A percentile compares a stretch with the other conserved stretches of the same genome.
These are phyloP conservation scores for Blakeslea trispora DNA, from an alignment of 371 early-diverging fungal genomes.

Conservation along the genomic window DNA sequence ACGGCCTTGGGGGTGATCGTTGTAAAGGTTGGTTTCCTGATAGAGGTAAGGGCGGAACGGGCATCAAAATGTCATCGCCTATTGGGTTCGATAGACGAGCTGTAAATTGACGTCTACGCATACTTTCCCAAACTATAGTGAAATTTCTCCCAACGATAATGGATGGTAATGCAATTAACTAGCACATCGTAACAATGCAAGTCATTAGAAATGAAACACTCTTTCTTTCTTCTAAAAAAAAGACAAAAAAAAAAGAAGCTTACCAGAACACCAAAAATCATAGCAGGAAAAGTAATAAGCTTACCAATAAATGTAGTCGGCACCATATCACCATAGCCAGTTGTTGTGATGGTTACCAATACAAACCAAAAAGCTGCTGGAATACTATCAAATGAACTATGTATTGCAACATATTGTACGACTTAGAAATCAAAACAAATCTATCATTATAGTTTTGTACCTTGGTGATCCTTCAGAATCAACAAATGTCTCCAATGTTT, in stretches of 20 bases:
- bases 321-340: conserved; percentile 87
- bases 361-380: conserved; percentile 86
- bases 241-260: background rate
- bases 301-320: conserved; percentile 85
- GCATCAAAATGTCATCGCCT: conserved; percentile 4
- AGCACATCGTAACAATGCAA: background rate
- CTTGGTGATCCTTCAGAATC: conserved; percentile 62
- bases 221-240: too few relatives aligned
- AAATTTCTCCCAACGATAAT: conserved; percentile 89
- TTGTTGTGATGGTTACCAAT: conserved; percentile 83
- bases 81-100: conserved; percentile 2
- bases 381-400: conserved; percentile 77
- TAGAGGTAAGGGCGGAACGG: background rate
- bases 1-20: background rate
- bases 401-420: background rate
- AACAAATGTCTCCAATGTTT: conserved; percentile 70
- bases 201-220: too few relatives aligned
- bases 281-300: conserved; percentile 80
- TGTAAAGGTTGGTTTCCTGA: background rate
- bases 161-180: conserved; percentile 84
- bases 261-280: conserved; percentile 83
- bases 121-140: conserved; percentile 84
- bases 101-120: conserved; percentile 45
- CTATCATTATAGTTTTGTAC: conserved; percentile 19
- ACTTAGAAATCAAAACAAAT: background rate